A percentile compares a stretch with the other conserved stretches of the same genome.
These are phyloP conservation scores for Kitagawia praeruptora DNA, from an alignment of 129 eudicot species.

Conservation along the genomic window DNA sequence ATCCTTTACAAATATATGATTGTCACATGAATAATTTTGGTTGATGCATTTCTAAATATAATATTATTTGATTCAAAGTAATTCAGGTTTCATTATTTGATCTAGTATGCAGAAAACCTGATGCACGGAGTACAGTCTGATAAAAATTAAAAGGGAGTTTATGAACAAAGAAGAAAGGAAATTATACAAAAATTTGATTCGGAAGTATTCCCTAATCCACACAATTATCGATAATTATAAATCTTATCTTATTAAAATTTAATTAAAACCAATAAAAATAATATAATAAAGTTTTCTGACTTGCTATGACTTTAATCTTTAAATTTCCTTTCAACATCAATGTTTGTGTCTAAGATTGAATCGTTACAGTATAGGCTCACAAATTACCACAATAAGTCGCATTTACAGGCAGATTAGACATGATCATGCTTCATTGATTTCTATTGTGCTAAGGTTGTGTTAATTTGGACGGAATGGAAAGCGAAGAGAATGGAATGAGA, in stretches of 20 bases:
- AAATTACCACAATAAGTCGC: not conserved
- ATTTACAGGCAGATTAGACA: not conserved
- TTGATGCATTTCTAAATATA: not conserved
- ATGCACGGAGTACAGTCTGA: not conserved
- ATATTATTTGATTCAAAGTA: not conserved
- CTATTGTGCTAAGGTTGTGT: not conserved
- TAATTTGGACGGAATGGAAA: too few relatives aligned
- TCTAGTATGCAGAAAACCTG: not conserved
- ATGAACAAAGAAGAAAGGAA: not conserved
- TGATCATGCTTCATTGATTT: not conserved
- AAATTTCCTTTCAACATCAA: not conserved
- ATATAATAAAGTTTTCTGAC: not conserved
- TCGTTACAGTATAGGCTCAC: not conserved
- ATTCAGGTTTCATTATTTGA: slow-evolving; percentile 1
- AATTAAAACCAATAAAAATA: not conserved
- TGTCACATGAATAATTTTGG: not conserved
- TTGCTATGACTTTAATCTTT: not conserved
- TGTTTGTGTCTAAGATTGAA: not conserved
- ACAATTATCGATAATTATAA: not conserved
- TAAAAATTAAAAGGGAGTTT: not conserved
- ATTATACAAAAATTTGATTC: not conserved
- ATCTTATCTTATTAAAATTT: not conserved
- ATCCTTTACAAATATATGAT: not conserved
- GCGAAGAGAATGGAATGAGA: too few relatives aligned
- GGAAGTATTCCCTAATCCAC: not conserved